Evolutionary conservation across 2,329 filamentous ascomycete species (phyloP).

Genomic region (Cercospora berteroae): DNA sequence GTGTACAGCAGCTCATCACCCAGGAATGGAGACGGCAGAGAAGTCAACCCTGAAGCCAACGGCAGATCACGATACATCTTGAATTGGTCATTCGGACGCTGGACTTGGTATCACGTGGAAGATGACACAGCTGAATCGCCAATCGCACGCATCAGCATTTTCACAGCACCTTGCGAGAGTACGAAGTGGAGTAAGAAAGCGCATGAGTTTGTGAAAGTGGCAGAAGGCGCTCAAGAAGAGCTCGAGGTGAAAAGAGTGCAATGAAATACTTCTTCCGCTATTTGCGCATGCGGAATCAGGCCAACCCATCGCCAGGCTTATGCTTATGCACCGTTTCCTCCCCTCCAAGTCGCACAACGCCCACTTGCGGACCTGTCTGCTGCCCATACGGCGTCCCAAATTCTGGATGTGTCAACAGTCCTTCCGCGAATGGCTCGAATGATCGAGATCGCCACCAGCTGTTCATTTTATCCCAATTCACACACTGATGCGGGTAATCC

Average conservation of each 20-base stretch:
- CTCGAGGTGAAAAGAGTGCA: slow-evolving; percentile 50
- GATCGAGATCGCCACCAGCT: neutral
- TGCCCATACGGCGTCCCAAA: neutral
- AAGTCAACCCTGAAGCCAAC: slow-evolving; percentile 35
- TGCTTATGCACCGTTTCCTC: neutral
- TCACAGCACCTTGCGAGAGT: slow-evolving; percentile 70
- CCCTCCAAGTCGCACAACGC: neutral
- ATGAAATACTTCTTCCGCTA: slow-evolving; percentile 19
- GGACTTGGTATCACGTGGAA: slow-evolving; percentile 65
- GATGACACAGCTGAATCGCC: slow-evolving; percentile 44
- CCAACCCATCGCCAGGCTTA: neutral
- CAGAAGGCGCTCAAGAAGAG: slow-evolving; percentile 42
- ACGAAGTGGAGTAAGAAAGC: slow-evolving; percentile 74
- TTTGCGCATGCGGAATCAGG: neutral
- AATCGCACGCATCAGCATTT: slow-evolving; percentile 69
- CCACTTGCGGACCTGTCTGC: neutral
- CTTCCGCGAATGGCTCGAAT: neutral
- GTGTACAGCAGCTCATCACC: slow-evolving; percentile 50
- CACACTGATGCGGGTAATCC: neutral
- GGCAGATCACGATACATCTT: slow-evolving; percentile 70
- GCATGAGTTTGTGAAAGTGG: slow-evolving; percentile 44
- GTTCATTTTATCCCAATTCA: neutral
- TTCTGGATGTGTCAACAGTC: neutral
- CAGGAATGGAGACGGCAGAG: slow-evolving; percentile 39
- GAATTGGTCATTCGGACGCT: slow-evolving; percentile 97